phyloP scores from a whole-genome alignment of 1,284 basidiomycete species.

The Trametes hirsuta region DNA sequence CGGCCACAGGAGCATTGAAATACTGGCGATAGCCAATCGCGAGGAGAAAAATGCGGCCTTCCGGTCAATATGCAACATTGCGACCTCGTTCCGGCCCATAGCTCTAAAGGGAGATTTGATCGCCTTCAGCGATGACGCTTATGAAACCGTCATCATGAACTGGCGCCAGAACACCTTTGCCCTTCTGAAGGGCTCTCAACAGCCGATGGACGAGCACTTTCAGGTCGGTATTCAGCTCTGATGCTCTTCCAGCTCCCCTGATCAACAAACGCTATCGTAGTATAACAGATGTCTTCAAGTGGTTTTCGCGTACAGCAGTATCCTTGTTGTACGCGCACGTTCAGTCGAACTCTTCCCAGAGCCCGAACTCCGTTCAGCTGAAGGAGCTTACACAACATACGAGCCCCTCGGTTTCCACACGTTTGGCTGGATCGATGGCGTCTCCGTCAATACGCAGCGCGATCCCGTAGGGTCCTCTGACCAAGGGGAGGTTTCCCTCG shows the following conservation, averaged over 20 bases:
- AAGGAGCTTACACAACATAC: conserved; percentile 28
- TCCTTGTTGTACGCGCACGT: conserved; percentile 59
- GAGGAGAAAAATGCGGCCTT: conserved; percentile 1
- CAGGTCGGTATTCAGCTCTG: conserved; percentile 35
- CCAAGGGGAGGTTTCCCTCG: background rate
- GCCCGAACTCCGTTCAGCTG: conserved; percentile 37
- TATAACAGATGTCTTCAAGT: conserved; percentile 55
- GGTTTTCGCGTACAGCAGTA: conserved; percentile 46
- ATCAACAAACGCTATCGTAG: conserved; percentile 17
- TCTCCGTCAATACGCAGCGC: conserved; percentile 33
- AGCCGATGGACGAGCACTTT: conserved; percentile 36
- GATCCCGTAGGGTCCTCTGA: background rate
- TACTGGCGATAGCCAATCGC: conserved; percentile 19
- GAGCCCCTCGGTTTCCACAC: conserved; percentile 47
- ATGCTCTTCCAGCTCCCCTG: background rate
- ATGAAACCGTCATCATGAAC: conserved; percentile 54
- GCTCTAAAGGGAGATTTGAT: conserved; percentile 52
- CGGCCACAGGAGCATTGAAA: conserved; percentile 28
- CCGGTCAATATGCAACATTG: conserved; percentile 29
- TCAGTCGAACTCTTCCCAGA: conserved; percentile 58
- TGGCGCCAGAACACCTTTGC: conserved; percentile 52
- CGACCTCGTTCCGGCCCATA: conserved; percentile 48
- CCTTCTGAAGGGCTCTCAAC: conserved; percentile 43
- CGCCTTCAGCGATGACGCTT: conserved; percentile 53
- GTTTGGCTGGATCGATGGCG: conserved; percentile 68